Evolutionary conservation across 768 basidiomycete species (phyloP).

Genomic region (Collybia mongolica): DNA sequence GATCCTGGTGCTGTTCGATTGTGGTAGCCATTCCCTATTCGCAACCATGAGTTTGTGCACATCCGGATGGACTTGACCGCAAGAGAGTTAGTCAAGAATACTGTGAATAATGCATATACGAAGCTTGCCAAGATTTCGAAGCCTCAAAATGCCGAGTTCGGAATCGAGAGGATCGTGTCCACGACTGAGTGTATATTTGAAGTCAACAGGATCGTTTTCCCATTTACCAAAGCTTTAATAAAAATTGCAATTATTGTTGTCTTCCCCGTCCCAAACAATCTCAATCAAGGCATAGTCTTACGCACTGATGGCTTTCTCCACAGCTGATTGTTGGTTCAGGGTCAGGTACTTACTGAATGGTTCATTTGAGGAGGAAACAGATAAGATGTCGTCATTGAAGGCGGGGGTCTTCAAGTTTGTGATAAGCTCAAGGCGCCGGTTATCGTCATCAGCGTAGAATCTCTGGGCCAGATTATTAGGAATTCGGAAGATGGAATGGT

Average conservation of each 20-base stretch:
- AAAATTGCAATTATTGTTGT: conserved; percentile 92
- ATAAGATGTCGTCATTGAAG: conserved; percentile 42
- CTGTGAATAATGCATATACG: conserved; percentile 11
- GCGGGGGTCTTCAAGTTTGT: conserved; percentile 64
- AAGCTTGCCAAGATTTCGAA: conserved; percentile 94
- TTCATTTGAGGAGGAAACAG: conserved; percentile 19
- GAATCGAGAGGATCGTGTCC: conserved; percentile 83
- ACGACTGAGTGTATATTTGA: conserved; percentile 99
- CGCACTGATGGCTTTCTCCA: conserved; percentile 73
- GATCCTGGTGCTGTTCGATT: conserved; percentile 78
- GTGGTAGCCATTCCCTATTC: conserved; percentile 53
- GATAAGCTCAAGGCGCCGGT: conserved; percentile 63
- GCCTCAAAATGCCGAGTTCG: conserved; percentile 73
- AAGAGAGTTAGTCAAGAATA: background rate
- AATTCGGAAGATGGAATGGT: conserved; percentile 66
- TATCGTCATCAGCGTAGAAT: conserved; percentile 80
- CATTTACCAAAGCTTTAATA: conserved; percentile 77
- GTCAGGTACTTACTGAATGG: conserved; percentile 53
- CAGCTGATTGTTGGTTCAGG: conserved; percentile 65
- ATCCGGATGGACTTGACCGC: conserved; percentile 75
- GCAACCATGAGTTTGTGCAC: conserved; percentile 70
- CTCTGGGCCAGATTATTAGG: conserved; percentile 87
- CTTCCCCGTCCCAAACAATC: conserved; percentile 99
- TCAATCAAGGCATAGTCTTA: conserved; percentile 92
- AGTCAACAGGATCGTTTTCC: conserved; percentile 86